Conservation (phyloP, 768 basidiomycete genomes). For the Crepidotus variabilis region DNA sequence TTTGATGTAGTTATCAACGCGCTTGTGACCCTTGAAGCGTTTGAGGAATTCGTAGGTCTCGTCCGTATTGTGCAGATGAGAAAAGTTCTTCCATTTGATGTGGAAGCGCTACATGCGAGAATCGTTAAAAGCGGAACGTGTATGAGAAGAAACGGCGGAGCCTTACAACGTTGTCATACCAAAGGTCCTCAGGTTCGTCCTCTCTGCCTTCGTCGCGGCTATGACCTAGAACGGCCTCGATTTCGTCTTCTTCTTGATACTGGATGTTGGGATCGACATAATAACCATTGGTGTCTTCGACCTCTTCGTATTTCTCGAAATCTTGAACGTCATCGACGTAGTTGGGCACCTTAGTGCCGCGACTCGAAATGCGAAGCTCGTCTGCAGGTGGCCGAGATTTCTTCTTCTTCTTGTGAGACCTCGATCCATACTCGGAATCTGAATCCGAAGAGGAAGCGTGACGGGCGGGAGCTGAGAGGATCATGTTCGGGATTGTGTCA, state of each 20-base stretch:
- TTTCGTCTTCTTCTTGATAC: constrained; percentile 77
- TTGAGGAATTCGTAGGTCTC: constrained; percentile 96
- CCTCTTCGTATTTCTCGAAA: constrained; percentile 69
- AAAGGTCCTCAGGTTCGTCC: constrained; percentile 74
- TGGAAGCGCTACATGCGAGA: constrained; percentile 74
- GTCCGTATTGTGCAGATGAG: constrained; percentile 98
- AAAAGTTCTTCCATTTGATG: constrained; percentile 99
- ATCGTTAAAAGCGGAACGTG: constrained; percentile 13
- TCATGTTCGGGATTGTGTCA: constrained; percentile 10
- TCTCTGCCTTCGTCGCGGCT: constrained; percentile 80
- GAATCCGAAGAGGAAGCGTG: constrained; percentile 67
- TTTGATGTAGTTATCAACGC: constrained; percentile 99
- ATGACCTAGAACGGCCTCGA: constrained; percentile 88
- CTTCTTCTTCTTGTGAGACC: constrained; percentile 83
- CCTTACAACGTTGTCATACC: constrained; percentile 83
- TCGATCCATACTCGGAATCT: constrained; percentile 83
- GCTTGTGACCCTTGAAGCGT: constrained; percentile 91
- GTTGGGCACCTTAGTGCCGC: constrained; percentile 78
- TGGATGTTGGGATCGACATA: constrained; percentile 50
- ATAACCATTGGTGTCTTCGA: constrained; percentile 51
- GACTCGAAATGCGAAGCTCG: constrained; percentile 75
- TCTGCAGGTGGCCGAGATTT: constrained; percentile 52
- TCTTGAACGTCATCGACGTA: constrained; percentile 81
- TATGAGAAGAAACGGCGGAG: constrained; percentile 6
- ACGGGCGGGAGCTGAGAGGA: constrained; percentile 41